Base-by-base conservation (phyloP, 2,329 filamentous ascomycete species). In the Diaporthe vaccinii region DNA sequence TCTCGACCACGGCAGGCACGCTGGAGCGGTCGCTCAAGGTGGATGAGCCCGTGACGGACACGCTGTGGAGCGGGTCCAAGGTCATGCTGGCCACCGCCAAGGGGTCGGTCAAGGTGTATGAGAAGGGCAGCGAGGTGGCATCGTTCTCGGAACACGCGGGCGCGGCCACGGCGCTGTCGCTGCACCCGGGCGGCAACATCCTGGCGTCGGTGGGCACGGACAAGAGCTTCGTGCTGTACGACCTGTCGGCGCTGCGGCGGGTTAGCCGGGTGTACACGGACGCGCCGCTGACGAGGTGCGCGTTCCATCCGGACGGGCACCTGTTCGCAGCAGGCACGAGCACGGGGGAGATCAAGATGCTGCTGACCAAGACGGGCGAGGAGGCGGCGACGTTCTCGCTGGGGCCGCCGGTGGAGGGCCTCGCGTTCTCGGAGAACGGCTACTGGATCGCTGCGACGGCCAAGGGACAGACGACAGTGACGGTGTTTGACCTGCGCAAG, bases 301-400 rank as follows among this genome's bases (percentile, higher is more conserved):
- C 93, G 46, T 98, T 99, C 89, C 97, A 99, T 83, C 97, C 97
- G 9, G 97, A 99, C 82, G 97, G 97, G n/a, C 95, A 98, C 82
- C 89, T 99, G 8, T 91, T 98, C 79, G 96, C 95, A 53, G 94
- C 93, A 3, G 97, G 96, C 77, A 94, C 93, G n/a, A 86, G 87
- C 14, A 89, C 93, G 67, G 95, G 95, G 59, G 92, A 95, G 75
- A 93, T 99, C 83, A 95, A 96, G 83, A 90, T 99, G 72, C 98
- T 94, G 85, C 94, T 98, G 84, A 93, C 95, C 79, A 96, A 94
- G 84, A 94, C 91, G 0, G 93, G 95, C 51, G 90, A 93, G 76
- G 89, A 92, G 78, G 94, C 95, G 39, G 95, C 95, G 39, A 92
- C 91, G 73, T 98, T 97, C 83, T 86, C 85, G 28, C 85, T 93